These are phyloP conservation scores for Nicotiana attenuata DNA, from an alignment of 257 asterid species.

Conservation along the genomic window DNA sequence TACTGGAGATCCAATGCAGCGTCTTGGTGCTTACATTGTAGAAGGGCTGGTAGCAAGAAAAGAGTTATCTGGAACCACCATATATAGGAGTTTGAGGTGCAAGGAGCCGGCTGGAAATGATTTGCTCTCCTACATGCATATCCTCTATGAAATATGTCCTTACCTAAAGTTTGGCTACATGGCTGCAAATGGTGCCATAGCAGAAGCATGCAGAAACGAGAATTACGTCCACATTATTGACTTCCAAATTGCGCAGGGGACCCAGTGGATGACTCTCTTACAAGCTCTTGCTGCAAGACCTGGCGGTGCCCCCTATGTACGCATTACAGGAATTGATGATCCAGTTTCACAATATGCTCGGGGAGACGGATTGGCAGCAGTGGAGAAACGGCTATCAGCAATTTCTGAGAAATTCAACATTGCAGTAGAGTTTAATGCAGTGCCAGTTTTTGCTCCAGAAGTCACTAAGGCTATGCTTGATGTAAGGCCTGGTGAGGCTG, in stretches of 20 bases:
- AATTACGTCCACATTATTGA: constrained; percentile 75
- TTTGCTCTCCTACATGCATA: constrained; percentile 77
- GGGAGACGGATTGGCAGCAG: constrained; percentile 59
- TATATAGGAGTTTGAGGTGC: constrained; percentile 71
- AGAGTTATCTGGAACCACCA: constrained; percentile 74
- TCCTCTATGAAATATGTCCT: constrained; percentile 82
- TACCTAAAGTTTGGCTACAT: constrained; percentile 84
- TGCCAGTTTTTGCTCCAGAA: constrained; percentile 73
- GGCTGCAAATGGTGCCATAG: constrained; percentile 99
- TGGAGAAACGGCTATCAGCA: constrained; percentile 28
- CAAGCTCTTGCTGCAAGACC: constrained; percentile 96
- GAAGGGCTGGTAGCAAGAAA: constrained; percentile 88
- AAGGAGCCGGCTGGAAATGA: constrained; percentile 71
- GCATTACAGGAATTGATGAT: constrained; percentile 93
- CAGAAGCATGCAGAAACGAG: constrained; percentile 73
- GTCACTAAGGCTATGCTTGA: constrained; percentile 62
- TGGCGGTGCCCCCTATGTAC: constrained; percentile 72
- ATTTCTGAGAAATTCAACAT: constrained; percentile 17
- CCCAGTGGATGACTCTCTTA: constrained; percentile 86
- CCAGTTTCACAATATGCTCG: constrained; percentile 78
- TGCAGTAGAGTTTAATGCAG: constrained; percentile 11
- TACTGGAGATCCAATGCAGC: constrained; percentile 88
- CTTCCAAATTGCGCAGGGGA: constrained; percentile 86
- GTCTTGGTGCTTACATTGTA: constrained; percentile 86
- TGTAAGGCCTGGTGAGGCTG: constrained; percentile 69